These are phyloP conservation scores for Astragalus glycyphyllos DNA, from an alignment of 306 rosid species.

Conservation along the genomic window DNA sequence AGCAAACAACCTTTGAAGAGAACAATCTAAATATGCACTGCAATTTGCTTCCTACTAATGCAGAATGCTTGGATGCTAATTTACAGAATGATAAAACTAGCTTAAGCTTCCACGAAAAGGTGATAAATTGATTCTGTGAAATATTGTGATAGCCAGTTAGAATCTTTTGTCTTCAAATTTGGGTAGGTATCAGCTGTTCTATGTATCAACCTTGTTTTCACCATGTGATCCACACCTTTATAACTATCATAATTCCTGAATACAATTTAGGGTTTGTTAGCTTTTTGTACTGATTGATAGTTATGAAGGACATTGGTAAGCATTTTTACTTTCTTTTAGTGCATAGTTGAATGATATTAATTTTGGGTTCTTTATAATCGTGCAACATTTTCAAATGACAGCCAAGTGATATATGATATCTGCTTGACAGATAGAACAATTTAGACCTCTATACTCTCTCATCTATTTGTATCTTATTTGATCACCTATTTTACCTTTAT, in stretches of 20 bases:
- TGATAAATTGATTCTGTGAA: slow-evolving; percentile 41
- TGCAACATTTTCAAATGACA: slow-evolving; percentile 9
- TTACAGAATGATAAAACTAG: slow-evolving; percentile 40
- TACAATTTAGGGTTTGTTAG: not conserved
- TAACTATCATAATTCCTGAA: slow-evolving; percentile 8
- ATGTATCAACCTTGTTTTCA: slow-evolving; percentile 1
- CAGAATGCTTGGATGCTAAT: slow-evolving; percentile 44
- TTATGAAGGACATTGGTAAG: slow-evolving; percentile 16
- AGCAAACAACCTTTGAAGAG: slow-evolving; percentile 48
- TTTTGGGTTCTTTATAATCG: not conserved
- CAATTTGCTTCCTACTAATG: slow-evolving; percentile 29
- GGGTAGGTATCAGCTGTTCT: slow-evolving; percentile 9
- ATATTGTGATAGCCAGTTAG: slow-evolving; percentile 26
- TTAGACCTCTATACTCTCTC: slow-evolving; percentile 13
- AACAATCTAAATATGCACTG: slow-evolving; percentile 24
- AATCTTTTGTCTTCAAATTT: slow-evolving; percentile 18
- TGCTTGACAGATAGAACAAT: not conserved
- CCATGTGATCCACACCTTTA: slow-evolving; percentile 7
- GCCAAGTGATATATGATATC: not conserved
- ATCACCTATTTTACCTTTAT: not conserved
- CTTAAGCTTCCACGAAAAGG: slow-evolving; percentile 50
- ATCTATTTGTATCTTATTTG: slow-evolving; percentile 25
- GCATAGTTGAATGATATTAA: not conserved
- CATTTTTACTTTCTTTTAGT: slow-evolving; percentile 6
- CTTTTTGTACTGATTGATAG: slow-evolving; percentile 18